Conservation (phyloP, 1,139 yeast genomes). For the Hemisphaericaspora xylanilytica region DNA sequence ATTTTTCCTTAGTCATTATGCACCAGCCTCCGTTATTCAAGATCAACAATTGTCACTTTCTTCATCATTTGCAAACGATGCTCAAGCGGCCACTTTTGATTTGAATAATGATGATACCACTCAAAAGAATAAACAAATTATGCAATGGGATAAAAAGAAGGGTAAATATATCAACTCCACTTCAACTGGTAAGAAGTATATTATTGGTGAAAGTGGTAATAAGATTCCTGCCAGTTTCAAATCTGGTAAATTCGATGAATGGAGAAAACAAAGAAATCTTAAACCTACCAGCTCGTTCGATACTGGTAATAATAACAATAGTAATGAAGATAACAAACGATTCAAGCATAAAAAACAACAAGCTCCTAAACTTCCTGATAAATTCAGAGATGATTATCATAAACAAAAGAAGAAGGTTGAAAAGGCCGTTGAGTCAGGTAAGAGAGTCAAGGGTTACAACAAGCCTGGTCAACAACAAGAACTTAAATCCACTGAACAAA, state of each 20-base stretch:
- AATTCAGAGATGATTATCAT: constrained; percentile 80
- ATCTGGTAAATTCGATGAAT: constrained; percentile 87
- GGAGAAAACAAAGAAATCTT: constrained; percentile 75
- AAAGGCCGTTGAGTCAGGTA: constrained; percentile 76
- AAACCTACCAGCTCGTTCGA: constrained; percentile 31
- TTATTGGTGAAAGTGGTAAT: constrained; percentile 94
- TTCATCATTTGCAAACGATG: constrained; percentile 78
- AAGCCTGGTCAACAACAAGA: constrained; percentile 56
- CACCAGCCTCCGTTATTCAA: constrained; percentile 75
- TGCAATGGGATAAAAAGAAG: constrained; percentile 93
- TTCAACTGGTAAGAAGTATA: constrained; percentile 79
- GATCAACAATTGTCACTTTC: constrained; percentile 72
- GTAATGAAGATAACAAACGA: constrained; percentile 35
- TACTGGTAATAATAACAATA: constrained; percentile 25
- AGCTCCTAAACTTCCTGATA: constrained; percentile 90
- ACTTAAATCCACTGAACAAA: constrained; percentile 66
- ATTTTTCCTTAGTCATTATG: constrained; percentile 85
- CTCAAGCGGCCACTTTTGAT: constrained; percentile 82
- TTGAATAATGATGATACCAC: constrained; percentile 75
- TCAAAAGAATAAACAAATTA: constrained; percentile 64
- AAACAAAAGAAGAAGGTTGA: constrained; percentile 81
- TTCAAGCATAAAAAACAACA: constrained; percentile 72
- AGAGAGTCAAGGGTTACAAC: constrained; percentile 67
- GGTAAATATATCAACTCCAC: constrained; percentile 84
- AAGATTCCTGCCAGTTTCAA: constrained; percentile 88